Evolutionary conservation across 2,329 filamentous ascomycete genomes (phyloP).

Genomic region (Chaetomiaceae sp.): DNA sequence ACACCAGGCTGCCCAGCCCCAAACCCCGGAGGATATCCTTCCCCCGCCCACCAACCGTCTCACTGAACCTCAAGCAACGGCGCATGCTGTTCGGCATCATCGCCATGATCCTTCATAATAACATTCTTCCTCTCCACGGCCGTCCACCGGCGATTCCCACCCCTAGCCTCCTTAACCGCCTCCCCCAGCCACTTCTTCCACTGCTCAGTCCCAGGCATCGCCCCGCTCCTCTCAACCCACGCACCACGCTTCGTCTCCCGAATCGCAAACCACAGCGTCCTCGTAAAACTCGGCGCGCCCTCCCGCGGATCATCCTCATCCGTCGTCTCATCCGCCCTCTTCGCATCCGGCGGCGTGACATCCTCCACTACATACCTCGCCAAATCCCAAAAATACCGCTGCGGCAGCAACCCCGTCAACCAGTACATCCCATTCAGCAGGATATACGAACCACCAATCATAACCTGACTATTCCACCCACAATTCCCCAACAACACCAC

Average conservation of each 20-base stretch:
- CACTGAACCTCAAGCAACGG: constrained; percentile 19
- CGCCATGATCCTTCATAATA: constrained; percentile 37
- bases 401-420: constrained; percentile 47
- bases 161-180: constrained; percentile 38
- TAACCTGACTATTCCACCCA: constrained; percentile 55
- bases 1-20: too few relatives aligned
- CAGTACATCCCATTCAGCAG: constrained; percentile 57
- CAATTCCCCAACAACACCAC: constrained; percentile 60
- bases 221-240: constrained; percentile 49
- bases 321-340: constrained; percentile 32
- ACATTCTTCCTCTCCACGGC: constrained; percentile 46
- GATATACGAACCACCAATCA: constrained; percentile 55
- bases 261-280: constrained; percentile 56
- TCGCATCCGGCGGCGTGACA: constrained; percentile 38
- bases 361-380: constrained; percentile 43
- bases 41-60: too few relatives aligned
- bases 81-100: constrained; percentile 20
- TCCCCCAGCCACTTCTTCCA: constrained; percentile 52
- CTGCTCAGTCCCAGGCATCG: constrained; percentile 46
- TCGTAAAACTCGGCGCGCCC: constrained; percentile 46
- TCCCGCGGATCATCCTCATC: constrained; percentile 34
- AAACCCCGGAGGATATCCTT: too few relatives aligned
- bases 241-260: constrained; percentile 46
- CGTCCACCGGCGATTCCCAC: constrained; percentile 36
- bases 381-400: constrained; percentile 53